A percentile compares a stretch with the other conserved stretches of the same genome.
Conservation (phyloP, 228 moss, liverwort and hornwort genomes). For the Sphagnum magellanicum region DNA sequence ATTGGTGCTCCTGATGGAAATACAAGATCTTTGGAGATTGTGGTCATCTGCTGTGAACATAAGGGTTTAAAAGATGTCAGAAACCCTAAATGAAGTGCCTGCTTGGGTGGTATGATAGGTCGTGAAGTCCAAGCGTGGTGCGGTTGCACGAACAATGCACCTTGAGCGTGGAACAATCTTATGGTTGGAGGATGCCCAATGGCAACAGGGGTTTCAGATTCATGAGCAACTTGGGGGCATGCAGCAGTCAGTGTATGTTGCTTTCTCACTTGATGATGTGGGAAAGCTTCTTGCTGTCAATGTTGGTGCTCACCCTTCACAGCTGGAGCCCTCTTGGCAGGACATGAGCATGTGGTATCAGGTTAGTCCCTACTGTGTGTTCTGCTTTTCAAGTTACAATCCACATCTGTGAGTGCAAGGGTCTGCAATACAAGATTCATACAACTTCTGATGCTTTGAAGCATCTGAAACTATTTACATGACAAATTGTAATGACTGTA, state of each 20-base stretch:
- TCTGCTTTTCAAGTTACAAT: no score
- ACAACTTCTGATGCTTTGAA: no score
- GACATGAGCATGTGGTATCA: conserved; percentile 99
- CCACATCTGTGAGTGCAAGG: no score
- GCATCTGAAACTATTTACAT: no score
- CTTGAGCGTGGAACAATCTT: conserved; percentile 89
- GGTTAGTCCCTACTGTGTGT: conserved; percentile 12
- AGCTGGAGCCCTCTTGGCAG: conserved; percentile 97
- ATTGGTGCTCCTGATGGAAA: no score
- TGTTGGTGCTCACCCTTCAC: conserved; percentile 95
- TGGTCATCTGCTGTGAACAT: no score
- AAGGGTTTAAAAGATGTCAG: no score
- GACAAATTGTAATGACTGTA: background rate
- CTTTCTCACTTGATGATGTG: conserved; percentile 82
- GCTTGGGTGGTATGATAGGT: conserved; percentile 20
- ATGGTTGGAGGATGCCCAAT: conserved; percentile 98
- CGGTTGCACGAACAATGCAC: conserved; percentile 49
- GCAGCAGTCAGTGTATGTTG: conserved; percentile 70
- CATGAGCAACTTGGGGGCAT: conserved; percentile 79
- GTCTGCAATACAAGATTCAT: no score
- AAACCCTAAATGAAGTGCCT: no score
- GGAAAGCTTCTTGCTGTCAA: conserved; percentile 78
- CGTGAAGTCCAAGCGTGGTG: conserved; percentile 13
- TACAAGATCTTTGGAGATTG: no score
- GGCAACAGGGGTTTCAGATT: conserved; percentile 98